These are phyloP conservation scores for Trichomonas vaginalis DNA, from an alignment of 208 protist genomes.

Conservation along the genomic window DNA sequence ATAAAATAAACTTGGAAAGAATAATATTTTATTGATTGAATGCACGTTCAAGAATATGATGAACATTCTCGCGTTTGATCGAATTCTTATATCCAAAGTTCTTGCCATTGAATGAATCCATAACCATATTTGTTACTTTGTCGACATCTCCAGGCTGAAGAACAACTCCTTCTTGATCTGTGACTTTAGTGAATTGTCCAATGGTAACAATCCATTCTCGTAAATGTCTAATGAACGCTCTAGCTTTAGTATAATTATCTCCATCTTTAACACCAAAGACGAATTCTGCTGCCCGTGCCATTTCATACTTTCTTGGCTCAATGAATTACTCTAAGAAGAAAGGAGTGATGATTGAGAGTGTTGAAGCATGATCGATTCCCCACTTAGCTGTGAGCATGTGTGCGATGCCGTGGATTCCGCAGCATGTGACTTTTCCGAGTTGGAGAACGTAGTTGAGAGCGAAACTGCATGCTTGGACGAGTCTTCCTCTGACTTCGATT, in stretches of 20 bases:
- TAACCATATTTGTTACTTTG: background rate
- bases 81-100: background rate
- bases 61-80: background rate
- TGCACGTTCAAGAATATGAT: background rate
- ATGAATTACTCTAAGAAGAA: background rate
- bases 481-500: background rate
- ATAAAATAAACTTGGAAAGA: no score
- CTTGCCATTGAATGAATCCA: background rate
- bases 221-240: background rate
- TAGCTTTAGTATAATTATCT: no score
- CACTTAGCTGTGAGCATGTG: no score
- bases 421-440: background rate
- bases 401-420: background rate
- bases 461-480: background rate
- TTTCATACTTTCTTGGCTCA: background rate
- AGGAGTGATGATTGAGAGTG: no score
- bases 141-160: background rate
- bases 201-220: background rate
- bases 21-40: no score
- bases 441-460: background rate
- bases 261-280: no score
- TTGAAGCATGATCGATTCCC: no score
- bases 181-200: background rate
- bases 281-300: no score
- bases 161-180: background rate